Conservation (phyloP, 1,284 basidiomycete genomes). For the Ganoderma multipileum region DNA sequence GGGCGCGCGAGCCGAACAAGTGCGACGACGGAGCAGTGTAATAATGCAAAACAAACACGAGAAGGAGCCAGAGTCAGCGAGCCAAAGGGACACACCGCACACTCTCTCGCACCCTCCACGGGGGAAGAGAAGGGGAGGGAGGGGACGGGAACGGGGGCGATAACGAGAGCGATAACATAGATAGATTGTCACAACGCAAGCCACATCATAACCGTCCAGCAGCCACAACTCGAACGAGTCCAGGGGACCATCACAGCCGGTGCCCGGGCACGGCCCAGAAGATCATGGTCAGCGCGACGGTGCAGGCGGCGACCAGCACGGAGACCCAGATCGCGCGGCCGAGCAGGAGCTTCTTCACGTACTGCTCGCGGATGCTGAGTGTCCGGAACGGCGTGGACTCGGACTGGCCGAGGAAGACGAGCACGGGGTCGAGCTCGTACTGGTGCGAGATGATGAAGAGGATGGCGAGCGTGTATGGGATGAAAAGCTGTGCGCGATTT, state of each 20-base stretch:
- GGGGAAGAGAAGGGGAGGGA: neutral
- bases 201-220: conserved; percentile 4
- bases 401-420: conserved; percentile 84
- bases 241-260: conserved; percentile 57
- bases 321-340: conserved; percentile 89
- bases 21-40: conserved; percentile 30
- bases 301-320: conserved; percentile 71
- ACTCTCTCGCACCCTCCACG: conserved; percentile 11
- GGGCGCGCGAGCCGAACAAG: conserved; percentile 14
- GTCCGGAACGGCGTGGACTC: conserved; percentile 94
- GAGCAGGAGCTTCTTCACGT: conserved; percentile 88
- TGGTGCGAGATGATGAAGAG: conserved; percentile 93
- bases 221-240: neutral
- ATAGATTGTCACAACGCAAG: conserved; percentile 21
- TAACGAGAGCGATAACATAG: conserved; percentile 16
- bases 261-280: conserved; percentile 95
- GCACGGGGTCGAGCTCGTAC: conserved; percentile 95
- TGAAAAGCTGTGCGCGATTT: conserved; percentile 72
- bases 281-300: conserved; percentile 81
- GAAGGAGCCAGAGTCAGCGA: conserved; percentile 1
- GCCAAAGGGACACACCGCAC: conserved; percentile 11
- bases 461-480: conserved; percentile 92
- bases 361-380: conserved; percentile 88
- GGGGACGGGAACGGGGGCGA: neutral
- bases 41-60: conserved; percentile 20